Base-by-base conservation (phyloP, 225 moss, liverwort and hornwort species). In the Marchantia polymorpha region DNA sequence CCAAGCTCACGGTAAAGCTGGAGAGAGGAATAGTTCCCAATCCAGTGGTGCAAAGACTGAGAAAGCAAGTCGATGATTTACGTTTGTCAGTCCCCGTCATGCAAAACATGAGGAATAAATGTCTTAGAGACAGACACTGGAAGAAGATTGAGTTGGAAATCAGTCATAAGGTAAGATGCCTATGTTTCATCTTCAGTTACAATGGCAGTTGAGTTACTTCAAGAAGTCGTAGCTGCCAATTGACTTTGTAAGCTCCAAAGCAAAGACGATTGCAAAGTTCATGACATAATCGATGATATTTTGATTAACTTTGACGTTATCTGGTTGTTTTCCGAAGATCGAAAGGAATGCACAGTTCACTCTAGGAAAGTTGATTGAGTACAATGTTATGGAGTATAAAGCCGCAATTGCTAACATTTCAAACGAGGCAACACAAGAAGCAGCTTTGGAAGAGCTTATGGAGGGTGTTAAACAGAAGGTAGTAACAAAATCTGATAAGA, bases 71-170 rank as follows among this genome's bases (percentile, higher is more conserved):
- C 2, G 87, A 72, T 0, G 48, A 93, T 20, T 82, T 97, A 12
- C 13, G 82, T 0, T 78, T 91, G 4, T 91, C 92, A 3, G 82
- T 97, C 15, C 94, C 96, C 0, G 84, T 94, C 3, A 88, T 97
- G 63, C 96, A 97, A 82, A 97, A 93, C 51, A 92, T 97, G 92
- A 90, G 83, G 19, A 97, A 97, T 65, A 78, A 72, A 0, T 91
- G 91, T 49, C 82, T 97, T 7, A 88, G 82, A 88, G 96, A 97
- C 51, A 89, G 96, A 0, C 96, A 97, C 10, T 97, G 96, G 96
- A 97, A 93, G 61, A 94, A 94, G 81, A 93, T 97, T 64, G 96
- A 97, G 80, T n/a, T 59, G 47, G 87, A 90, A 4, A 93, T 97
- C 74, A 92, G 91, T 26, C 78, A 71, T 17, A 88, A 82, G 83